These are phyloP conservation scores for Hippophae rhamnoides DNA, from an alignment of 306 rosid genomes.

Conservation along the genomic window DNA sequence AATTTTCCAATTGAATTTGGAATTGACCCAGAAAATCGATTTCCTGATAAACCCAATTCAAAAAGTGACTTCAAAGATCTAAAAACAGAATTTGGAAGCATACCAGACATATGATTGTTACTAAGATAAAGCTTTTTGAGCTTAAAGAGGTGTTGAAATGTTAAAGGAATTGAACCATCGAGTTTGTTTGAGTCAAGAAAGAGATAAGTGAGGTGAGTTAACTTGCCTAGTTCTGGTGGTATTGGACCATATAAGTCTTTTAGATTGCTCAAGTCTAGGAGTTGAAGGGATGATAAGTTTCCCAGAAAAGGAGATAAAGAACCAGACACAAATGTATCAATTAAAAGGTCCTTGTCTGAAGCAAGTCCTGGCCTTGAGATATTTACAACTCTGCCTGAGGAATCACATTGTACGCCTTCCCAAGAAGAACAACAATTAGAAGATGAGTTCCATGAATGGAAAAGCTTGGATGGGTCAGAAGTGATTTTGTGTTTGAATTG, in stretches of 20 bases:
- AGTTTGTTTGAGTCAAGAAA: constrained; percentile 43
- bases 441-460: constrained; percentile 41
- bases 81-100: constrained; percentile 25
- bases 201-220: constrained; percentile 28
- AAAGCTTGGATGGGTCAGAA: constrained; percentile 43
- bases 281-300: constrained; percentile 38
- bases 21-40: constrained; percentile 32
- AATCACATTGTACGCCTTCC: constrained; percentile 48
- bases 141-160: constrained; percentile 21
- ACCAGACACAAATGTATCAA: constrained; percentile 46
- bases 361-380: constrained; percentile 29
- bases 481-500: constrained; percentile 38
- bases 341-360: constrained; percentile 18
- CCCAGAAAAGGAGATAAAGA: constrained; percentile 56
- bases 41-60: constrained; percentile 42
- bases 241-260: constrained; percentile 44
- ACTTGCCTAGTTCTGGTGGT: constrained; percentile 35
- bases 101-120: constrained; percentile 33
- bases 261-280: constrained; percentile 42
- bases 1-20: constrained; percentile 37
- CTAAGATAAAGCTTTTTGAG: constrained; percentile 37
- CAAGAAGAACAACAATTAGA: constrained; percentile 51
- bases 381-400: constrained; percentile 40
- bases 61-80: constrained; percentile 29
- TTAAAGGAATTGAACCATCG: constrained; percentile 26